Conservation (phyloP, 2,329 filamentous ascomycete genomes). For the Drechslerella dactyloides region DNA sequence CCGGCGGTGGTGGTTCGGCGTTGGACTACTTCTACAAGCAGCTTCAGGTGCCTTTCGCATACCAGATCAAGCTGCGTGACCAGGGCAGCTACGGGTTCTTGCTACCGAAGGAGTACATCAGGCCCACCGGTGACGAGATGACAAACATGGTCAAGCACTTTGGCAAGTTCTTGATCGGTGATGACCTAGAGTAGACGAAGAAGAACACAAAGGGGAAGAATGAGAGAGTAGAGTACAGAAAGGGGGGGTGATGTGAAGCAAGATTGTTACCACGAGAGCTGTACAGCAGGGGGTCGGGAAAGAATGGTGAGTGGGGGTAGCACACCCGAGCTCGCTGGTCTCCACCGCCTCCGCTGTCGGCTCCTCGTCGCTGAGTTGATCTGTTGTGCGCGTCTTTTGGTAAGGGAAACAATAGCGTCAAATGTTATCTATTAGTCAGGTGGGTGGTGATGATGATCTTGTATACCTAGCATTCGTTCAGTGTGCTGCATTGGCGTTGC, state of each 20-base stretch:
- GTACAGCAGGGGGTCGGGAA: too few species aligned
- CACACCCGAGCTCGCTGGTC: too few species aligned
- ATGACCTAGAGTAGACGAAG: slow-evolving; percentile 16
- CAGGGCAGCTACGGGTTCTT: slow-evolving; percentile 94
- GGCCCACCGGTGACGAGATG: slow-evolving; percentile 82
- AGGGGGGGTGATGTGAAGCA: not conserved
- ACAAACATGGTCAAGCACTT: slow-evolving; percentile 48
- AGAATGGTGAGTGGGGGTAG: not conserved
- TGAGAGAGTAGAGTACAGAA: not conserved
- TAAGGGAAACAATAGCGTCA: not conserved
- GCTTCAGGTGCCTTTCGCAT: slow-evolving; percentile 79
- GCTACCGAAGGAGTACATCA: slow-evolving; percentile 81
- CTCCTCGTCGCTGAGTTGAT: too few species aligned
- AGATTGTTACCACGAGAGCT: not conserved
- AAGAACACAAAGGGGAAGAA: not conserved
- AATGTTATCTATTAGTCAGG: not conserved
- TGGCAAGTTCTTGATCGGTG: slow-evolving; percentile 40
- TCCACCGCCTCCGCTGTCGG: too few species aligned
- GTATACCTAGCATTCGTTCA: slow-evolving; percentile 1
- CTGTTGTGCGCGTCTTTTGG: too few species aligned
- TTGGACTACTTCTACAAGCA: slow-evolving; percentile 97
- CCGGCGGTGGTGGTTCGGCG: slow-evolving; percentile 77
- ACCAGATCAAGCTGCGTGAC: slow-evolving; percentile 92
- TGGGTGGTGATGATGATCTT: not conserved
- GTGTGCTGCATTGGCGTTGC: slow-evolving; percentile 27